phyloP scores from a whole-genome alignment of 208 protist genomes.

The Acanthamoeba royreba region DNA sequence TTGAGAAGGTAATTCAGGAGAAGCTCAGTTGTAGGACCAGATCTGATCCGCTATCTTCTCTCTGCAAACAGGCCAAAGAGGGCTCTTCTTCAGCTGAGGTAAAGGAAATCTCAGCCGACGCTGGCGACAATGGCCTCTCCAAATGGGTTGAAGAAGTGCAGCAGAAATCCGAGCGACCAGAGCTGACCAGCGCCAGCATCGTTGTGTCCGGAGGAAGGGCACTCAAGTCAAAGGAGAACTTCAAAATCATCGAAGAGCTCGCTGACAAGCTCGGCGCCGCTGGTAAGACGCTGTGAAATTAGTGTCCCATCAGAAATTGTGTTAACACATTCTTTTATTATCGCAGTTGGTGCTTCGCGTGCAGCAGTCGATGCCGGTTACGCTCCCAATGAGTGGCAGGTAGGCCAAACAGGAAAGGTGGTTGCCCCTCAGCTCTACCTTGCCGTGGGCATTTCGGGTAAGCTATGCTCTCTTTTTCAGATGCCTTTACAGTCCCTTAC shows the following conservation, averaged over 20 bases:
- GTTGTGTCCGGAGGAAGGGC: constrained; percentile 94
- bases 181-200: constrained; percentile 88
- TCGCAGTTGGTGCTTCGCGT: constrained; percentile 92
- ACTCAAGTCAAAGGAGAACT: constrained; percentile 96
- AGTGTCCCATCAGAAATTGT: not conserved
- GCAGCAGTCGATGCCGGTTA: constrained; percentile 94
- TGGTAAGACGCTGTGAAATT: constrained; percentile 53
- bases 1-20: constrained; percentile 72
- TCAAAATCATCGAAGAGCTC: constrained; percentile 94
- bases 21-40: no score
- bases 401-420: constrained; percentile 98
- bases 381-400: constrained; percentile 91
- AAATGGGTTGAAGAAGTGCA: constrained; percentile 65
- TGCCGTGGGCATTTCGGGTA: constrained; percentile 89
- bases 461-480: not conserved
- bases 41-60: no score
- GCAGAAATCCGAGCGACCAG: constrained; percentile 87
- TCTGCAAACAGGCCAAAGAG: not conserved
- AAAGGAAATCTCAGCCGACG: constrained; percentile 16
- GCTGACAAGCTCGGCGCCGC: constrained; percentile 90
- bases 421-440: constrained; percentile 98
- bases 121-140: constrained; percentile 48
- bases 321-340: not conserved
- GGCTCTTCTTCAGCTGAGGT: constrained; percentile 21
- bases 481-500: not conserved